Conservation (phyloP, 192 early-diverging fungal genomes). For the Entomortierella beljakovae region DNA sequence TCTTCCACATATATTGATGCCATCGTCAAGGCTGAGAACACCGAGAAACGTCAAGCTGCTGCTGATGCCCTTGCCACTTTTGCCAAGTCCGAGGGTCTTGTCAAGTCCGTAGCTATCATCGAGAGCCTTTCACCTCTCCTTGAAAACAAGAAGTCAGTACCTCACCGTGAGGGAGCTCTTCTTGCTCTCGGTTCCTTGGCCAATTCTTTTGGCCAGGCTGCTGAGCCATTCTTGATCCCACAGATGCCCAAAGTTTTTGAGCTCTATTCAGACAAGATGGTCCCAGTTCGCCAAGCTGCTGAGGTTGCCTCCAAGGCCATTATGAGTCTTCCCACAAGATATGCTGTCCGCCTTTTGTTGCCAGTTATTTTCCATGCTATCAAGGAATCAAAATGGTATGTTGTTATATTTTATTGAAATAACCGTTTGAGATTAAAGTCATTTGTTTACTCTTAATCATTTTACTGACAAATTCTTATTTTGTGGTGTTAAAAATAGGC, state of each 20-base stretch:
- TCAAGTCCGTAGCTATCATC: conserved; percentile 69
- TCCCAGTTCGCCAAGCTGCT: conserved; percentile 58
- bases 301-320: conserved; percentile 57
- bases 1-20: conserved; percentile 53
- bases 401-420: not conserved
- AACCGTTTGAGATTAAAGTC: not conserved
- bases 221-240: conserved; percentile 75
- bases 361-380: conserved; percentile 70
- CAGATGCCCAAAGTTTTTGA: conserved; percentile 73
- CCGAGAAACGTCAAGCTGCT: conserved; percentile 49
- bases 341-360: conserved; percentile 56
- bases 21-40: conserved; percentile 54
- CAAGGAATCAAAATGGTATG: conserved; percentile 54
- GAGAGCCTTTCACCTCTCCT: conserved; percentile 67
- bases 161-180: conserved; percentile 72
- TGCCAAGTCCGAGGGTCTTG: conserved; percentile 53
- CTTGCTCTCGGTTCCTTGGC: conserved; percentile 69
- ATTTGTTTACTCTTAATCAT: conserved; percentile 51
- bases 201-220: conserved; percentile 63
- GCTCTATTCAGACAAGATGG: conserved; percentile 69
- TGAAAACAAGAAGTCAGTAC: conserved; percentile 76
- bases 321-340: conserved; percentile 56
- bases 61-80: conserved; percentile 51
- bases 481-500: conserved; percentile 59
- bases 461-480: not conserved